These are phyloP conservation scores for Annulohypoxylon maeteangense DNA, from an alignment of 495 filamentous ascomycete genomes.

Conservation along the genomic window DNA sequence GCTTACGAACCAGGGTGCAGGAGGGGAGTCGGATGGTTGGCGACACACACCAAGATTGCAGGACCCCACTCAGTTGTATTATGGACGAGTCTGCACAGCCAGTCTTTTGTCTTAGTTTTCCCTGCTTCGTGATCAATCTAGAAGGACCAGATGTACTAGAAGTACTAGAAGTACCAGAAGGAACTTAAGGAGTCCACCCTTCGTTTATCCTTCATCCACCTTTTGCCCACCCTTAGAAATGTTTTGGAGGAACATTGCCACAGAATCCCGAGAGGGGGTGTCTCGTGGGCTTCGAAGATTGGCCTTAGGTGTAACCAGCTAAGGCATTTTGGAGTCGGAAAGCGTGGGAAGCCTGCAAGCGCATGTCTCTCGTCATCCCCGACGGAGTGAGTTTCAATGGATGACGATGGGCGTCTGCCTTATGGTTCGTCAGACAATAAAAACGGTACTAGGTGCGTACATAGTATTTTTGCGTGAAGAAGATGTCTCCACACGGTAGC, in stretches of 20 bases:
- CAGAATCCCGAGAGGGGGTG: slow-evolving; percentile 52
- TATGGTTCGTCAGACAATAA: slow-evolving; percentile 38
- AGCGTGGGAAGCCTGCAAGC: slow-evolving; percentile 43
- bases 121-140: slow-evolving; percentile 52
- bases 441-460: slow-evolving; percentile 32
- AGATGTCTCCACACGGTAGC: slow-evolving; percentile 37
- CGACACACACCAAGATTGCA: slow-evolving; percentile 56
- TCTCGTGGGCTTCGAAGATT: slow-evolving; percentile 59
- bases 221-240: slow-evolving; percentile 39
- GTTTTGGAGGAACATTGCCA: slow-evolving; percentile 53
- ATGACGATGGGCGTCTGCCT: slow-evolving; percentile 33
- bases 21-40: slow-evolving; percentile 59
- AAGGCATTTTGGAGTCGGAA: slow-evolving; percentile 35
- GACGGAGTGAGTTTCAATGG: slow-evolving; percentile 42
- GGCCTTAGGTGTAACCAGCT: slow-evolving; percentile 49
- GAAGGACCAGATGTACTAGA: slow-evolving; percentile 34
- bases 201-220: no score
- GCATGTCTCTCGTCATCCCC: slow-evolving; percentile 50
- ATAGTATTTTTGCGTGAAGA: slow-evolving; percentile 24
- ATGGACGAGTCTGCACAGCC: slow-evolving; percentile 55
- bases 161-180: slow-evolving; percentile 3
- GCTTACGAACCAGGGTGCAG: slow-evolving; percentile 59
- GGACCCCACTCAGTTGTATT: slow-evolving; percentile 56
- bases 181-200: neutral
- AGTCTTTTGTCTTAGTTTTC: slow-evolving; percentile 61